These are phyloP conservation scores for Hibiscus trionum DNA, from an alignment of 345 rosid genomes.

Conservation along the genomic window DNA sequence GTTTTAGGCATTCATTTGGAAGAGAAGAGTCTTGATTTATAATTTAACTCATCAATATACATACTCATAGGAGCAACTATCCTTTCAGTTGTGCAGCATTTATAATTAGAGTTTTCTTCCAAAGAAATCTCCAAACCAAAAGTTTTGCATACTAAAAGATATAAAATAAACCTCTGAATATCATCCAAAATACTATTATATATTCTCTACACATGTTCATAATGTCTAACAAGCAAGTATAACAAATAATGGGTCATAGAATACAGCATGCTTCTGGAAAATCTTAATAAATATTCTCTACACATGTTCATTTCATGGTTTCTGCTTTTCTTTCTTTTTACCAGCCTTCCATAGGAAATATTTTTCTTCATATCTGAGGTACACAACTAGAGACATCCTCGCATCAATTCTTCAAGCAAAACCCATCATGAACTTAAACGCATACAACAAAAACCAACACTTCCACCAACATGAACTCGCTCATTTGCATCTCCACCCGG, in stretches of 20 bases:
- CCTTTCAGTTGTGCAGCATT: neutral
- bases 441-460: neutral
- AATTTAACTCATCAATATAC: neutral
- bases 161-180: neutral
- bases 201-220: neutral
- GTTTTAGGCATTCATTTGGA: neutral
- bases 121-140: neutral
- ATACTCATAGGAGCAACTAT: neutral
- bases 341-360: neutral
- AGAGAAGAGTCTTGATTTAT: neutral
- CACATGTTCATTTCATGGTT: neutral
- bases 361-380: conserved; percentile 2
- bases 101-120: neutral
- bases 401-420: neutral
- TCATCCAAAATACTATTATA: neutral
- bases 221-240: neutral
- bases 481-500: neutral
- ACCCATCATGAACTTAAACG: neutral
- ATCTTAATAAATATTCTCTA: neutral
- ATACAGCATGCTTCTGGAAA: neutral
- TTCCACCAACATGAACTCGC: neutral
- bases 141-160: neutral
- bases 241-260: neutral
- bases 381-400: neutral
- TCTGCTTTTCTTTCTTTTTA: neutral